These are phyloP conservation scores for Rhodotorula kratochvilovae DNA, from an alignment of 768 basidiomycete genomes.

Conservation along the genomic window DNA sequence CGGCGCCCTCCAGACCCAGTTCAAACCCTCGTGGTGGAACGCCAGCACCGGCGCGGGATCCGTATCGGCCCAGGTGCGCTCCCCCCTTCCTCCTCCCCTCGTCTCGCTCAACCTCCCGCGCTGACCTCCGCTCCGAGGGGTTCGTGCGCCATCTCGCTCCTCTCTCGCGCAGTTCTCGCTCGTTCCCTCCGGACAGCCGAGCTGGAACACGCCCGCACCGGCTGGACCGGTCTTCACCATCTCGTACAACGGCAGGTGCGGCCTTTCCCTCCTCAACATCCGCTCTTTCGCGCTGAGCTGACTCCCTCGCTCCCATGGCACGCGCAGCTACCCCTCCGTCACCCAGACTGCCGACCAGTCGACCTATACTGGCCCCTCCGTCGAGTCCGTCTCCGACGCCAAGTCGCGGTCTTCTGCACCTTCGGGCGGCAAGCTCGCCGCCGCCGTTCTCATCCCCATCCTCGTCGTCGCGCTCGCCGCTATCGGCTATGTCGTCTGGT, in stretches of 20 bases:
- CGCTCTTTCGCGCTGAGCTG: background rate
- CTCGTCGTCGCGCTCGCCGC: slow-evolving; percentile 5
- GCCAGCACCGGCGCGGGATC: slow-evolving; percentile 30
- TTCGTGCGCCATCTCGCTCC: background rate
- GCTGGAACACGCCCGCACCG: slow-evolving; percentile 35
- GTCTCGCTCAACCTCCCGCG: background rate
- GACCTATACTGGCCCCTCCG: slow-evolving; percentile 31
- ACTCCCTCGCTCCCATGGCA: background rate
- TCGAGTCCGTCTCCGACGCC: slow-evolving; percentile 27
- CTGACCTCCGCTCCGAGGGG: too few species aligned
- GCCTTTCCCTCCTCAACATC: background rate
- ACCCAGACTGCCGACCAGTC: slow-evolving; percentile 5
- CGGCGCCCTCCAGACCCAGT: slow-evolving; percentile 26
- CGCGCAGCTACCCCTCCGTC: slow-evolving; percentile 33
- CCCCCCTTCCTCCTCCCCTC: background rate
- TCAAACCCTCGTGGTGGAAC: slow-evolving; percentile 38
- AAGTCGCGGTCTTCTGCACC: slow-evolving; percentile 4
- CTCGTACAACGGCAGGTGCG: slow-evolving; percentile 36
- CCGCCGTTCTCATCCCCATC: slow-evolving; percentile 30
- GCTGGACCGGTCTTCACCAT: slow-evolving; percentile 34
- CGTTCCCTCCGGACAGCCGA: slow-evolving; percentile 22
- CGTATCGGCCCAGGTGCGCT: slow-evolving; percentile 31
- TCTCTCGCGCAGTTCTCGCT: slow-evolving; percentile 17
- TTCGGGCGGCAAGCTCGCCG: slow-evolving; percentile 32
- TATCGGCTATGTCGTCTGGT: slow-evolving; percentile 22